Conservation (phyloP, 495 filamentous ascomycete genomes). For the Neurospora sp. region DNA sequence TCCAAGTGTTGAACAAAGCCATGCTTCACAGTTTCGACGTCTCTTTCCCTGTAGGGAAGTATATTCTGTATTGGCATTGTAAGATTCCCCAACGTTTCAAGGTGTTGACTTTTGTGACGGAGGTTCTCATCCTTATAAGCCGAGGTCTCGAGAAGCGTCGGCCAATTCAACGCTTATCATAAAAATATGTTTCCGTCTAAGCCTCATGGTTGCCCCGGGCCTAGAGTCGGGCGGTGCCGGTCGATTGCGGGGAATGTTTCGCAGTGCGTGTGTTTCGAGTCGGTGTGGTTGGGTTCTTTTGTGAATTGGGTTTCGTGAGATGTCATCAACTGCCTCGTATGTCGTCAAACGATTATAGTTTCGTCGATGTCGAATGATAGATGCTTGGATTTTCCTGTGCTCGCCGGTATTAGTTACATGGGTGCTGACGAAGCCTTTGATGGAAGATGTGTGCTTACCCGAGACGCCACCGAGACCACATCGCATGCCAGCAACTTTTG, state of each 20-base stretch:
- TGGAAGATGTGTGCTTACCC: neutral
- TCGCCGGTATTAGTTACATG: neutral
- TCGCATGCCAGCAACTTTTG: neutral
- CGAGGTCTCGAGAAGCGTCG: neutral
- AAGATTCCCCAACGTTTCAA: neutral
- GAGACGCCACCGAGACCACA: neutral
- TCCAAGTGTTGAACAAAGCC: neutral
- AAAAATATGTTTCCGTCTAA: neutral
- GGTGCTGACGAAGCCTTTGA: neutral
- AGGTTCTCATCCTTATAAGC: neutral
- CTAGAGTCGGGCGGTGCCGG: neutral
- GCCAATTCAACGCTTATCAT: neutral
- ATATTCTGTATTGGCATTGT: neutral
- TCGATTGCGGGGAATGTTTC: neutral
- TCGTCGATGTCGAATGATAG: neutral
- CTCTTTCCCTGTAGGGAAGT: neutral
- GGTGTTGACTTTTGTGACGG: neutral
- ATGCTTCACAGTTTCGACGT: neutral
- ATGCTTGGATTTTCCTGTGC: neutral
- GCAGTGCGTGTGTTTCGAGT: neutral
- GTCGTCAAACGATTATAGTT: neutral
- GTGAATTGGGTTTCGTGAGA: neutral
- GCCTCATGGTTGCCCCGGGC: neutral
- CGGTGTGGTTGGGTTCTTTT: neutral
- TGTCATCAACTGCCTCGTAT: neutral